Base-by-base conservation (phyloP, 202 grass and related monocot species). In the Setaria viridis region DNA sequence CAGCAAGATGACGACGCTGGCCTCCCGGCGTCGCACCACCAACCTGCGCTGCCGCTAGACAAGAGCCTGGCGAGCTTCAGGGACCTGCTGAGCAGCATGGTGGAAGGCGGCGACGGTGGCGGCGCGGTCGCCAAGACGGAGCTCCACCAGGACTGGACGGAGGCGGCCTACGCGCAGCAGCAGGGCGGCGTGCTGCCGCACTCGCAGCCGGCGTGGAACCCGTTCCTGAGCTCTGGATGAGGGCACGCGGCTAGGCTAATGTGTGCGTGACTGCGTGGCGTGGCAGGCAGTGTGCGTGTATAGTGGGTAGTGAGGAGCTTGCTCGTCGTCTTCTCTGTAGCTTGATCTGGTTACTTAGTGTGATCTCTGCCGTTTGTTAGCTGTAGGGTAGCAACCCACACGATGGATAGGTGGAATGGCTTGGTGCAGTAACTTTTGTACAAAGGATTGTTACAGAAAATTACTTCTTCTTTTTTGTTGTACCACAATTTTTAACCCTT, bases 191-290 rank as follows among this genome's bases (percentile, higher is more conserved):
- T 72, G 71, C 6, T 65, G 32, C 7, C 81, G 15, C 68, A 86
- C 8, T 7, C 75, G 33, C 13, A 74, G 9, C 69, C 82, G 43
- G 13, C 82, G 49, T 95, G 87, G 87, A 92, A 86, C 78, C 80
- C 82, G n/a, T 93, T 81, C 77, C 84, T 91, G 37, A 83, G n/a
- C 69, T 55, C 55, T 12, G 64, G 43, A 39, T 55, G 63, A 49
- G 4, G 21, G 14, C 9, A 29, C 29, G 4, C 14, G 32, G 45
- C 20, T 66, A 33, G 15, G 83, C 1, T 58, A 13, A 53, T 14
- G 48, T 75, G 51, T 1, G 49, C 45, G 13, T 56, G 42, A 48
- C 37, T 39, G 37, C 37, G 37, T 11, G 0, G 39, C 25, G 20
- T 62, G 10, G 21, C 21, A 30, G 58, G 58, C 58, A 55, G 6